Conservation (phyloP, 2,329 filamentous ascomycete genomes). For the Huntiella abstrusa region DNA sequence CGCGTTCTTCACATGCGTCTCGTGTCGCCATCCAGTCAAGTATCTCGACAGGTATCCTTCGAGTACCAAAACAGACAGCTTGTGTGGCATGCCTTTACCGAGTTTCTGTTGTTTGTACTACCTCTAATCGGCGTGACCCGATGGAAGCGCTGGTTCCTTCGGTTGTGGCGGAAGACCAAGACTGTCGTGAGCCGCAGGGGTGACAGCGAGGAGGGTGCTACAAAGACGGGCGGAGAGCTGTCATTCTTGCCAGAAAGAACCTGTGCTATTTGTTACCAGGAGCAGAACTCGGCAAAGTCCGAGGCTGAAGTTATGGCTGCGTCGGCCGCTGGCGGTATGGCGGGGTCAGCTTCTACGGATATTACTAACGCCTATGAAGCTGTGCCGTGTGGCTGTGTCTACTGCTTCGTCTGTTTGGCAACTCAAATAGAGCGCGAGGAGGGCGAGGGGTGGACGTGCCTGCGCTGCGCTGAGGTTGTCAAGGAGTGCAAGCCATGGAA, state of each 20-base stretch:
- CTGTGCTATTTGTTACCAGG: constrained; percentile 91
- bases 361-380: constrained; percentile 93
- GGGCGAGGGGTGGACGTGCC: constrained; percentile 81
- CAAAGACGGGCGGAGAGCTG: constrained; percentile 43
- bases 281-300: constrained; percentile 57
- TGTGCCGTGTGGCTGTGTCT: constrained; percentile 74
- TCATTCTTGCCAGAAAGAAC: constrained; percentile 80
- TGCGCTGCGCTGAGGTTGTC: constrained; percentile 69
- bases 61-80: constrained; percentile 95
- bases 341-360: constrained; percentile 78
- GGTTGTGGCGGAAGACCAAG: constrained; percentile 69
- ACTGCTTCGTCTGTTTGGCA: constrained; percentile 92
- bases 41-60: constrained; percentile 83
- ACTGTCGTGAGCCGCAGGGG: constrained; percentile 29
- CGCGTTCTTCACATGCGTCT: constrained; percentile 68
- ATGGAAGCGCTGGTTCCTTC: constrained; percentile 77
- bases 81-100: constrained; percentile 98
- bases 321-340: constrained; percentile 52
- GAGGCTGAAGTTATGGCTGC: constrained; percentile 63
- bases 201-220: constrained; percentile 31
- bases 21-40: constrained; percentile 65
- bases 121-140: constrained; percentile 86
- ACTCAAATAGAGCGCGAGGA: constrained; percentile 80
- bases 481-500: constrained; percentile 81
- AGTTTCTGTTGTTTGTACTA: constrained; percentile 93